These are phyloP conservation scores for Gossypium lobatum DNA, from an alignment of 441 rosid species.

Conservation along the genomic window DNA sequence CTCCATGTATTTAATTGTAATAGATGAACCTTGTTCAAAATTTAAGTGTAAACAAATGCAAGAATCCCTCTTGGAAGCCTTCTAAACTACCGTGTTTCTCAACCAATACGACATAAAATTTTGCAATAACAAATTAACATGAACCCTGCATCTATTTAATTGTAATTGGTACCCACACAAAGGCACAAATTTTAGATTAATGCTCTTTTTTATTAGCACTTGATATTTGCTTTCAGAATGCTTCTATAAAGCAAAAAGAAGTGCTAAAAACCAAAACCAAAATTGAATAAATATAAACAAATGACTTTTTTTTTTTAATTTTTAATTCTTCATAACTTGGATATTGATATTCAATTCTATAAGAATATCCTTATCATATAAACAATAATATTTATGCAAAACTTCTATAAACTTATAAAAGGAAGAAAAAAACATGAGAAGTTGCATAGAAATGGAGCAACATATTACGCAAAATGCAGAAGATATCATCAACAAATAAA, in stretches of 20 bases:
- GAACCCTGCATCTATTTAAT: background rate
- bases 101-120: background rate
- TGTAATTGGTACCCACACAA: background rate
- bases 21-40: too few relatives aligned
- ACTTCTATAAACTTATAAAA: background rate
- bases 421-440: background rate
- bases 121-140: background rate
- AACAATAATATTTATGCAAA: background rate
- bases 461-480: background rate
- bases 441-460: background rate
- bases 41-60: conserved; percentile 5
- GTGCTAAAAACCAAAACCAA: background rate
- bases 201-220: background rate
- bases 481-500: background rate
- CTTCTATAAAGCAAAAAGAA: background rate
- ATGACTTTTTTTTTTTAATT: background rate
- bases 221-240: background rate
- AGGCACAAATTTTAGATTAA: background rate
- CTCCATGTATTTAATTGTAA: background rate
- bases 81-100: background rate
- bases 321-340: background rate
- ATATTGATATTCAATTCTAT: background rate
- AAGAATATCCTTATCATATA: background rate
- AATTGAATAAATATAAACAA: background rate
- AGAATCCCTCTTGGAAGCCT: conserved; percentile 1